Base-by-base conservation (phyloP, 345 rosid genomes). In the Triadica sebifera region DNA sequence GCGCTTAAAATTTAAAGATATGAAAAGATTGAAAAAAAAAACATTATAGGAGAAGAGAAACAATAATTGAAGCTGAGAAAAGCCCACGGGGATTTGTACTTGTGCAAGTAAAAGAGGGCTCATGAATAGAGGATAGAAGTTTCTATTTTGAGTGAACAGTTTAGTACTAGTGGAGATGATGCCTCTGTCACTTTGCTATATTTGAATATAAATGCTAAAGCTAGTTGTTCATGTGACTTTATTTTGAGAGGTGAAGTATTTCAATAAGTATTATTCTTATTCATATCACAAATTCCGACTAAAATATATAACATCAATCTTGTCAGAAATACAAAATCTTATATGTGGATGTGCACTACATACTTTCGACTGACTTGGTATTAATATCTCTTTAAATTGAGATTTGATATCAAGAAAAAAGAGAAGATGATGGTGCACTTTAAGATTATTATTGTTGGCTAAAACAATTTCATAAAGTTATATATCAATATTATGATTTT, bases 31-130 rank as follows among this genome's bases (percentile, higher is more conserved):
- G 67, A 64, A 51, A 65, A 47, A 12, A 1, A 56, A 37, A n/a
- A 12, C 2, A 17, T 20, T n/a, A 47, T 34, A 49, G 3, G 10
- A 6, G 34, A 60, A 24, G 39, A 51, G 79, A 52, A 58, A 52
- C 80, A 76, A 76, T 76, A 56, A 74, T 68, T 67, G 77, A 71
- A 61, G 70, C n/a, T 12, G 4, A 61, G 51, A 29, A 29, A 38
- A 16, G 16, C 25, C 59, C 59, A 55, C 58, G 25, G n/a, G 59
- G 34, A 49, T 43, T 38, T 70, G 78, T 57, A 16, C 29, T 72
- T 58, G 51, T 17, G 1, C 5, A 16, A 47, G 9, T 39, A 12
- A 11, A 50, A 77, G 59, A 50, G 60, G 41, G 58, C 60, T 70
- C 45, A 51, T 29, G 61, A 62, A 15, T 39, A 51, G 68, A 52